These are phyloP conservation scores for Trichoderma atroviride DNA, from an alignment of 2,329 filamentous ascomycete genomes.

Conservation along the genomic window DNA sequence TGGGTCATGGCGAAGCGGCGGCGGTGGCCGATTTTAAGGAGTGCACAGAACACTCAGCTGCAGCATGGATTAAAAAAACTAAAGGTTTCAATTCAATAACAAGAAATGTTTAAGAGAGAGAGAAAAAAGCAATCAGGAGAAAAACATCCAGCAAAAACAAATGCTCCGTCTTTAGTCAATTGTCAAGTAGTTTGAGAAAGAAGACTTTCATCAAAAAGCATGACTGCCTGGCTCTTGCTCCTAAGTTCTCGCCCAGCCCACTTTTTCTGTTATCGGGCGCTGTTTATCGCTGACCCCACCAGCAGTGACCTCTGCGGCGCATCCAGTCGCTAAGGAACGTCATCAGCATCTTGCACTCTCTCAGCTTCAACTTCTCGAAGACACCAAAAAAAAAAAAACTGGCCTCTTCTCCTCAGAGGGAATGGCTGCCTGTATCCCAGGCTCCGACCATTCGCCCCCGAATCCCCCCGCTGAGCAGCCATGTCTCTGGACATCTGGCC, in stretches of 20 bases:
- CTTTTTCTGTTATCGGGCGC: constrained; percentile 16
- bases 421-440: constrained; percentile 27
- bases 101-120: background rate
- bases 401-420: constrained; percentile 9
- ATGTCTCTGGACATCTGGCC: constrained; percentile 66
- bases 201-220: constrained; percentile 10
- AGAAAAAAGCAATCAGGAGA: background rate
- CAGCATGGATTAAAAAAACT: background rate
- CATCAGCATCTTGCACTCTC: background rate
- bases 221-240: constrained; percentile 28
- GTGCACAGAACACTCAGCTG: background rate
- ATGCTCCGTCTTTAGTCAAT: background rate
- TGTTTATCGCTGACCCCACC: constrained; percentile 21
- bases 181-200: background rate
- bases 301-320: background rate
- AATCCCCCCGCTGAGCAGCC: constrained; percentile 16
- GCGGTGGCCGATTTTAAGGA: background rate
- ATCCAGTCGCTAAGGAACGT: background rate
- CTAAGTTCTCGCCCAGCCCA: background rate
- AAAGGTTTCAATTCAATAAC: background rate
- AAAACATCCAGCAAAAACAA: background rate
- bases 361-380: background rate
- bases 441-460: constrained; percentile 13
- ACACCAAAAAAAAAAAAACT: background rate
- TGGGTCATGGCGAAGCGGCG: constrained; percentile 31